These are phyloP conservation scores for Trichoderma parareesei DNA, from an alignment of 495 filamentous ascomycete genomes.

Conservation along the genomic window DNA sequence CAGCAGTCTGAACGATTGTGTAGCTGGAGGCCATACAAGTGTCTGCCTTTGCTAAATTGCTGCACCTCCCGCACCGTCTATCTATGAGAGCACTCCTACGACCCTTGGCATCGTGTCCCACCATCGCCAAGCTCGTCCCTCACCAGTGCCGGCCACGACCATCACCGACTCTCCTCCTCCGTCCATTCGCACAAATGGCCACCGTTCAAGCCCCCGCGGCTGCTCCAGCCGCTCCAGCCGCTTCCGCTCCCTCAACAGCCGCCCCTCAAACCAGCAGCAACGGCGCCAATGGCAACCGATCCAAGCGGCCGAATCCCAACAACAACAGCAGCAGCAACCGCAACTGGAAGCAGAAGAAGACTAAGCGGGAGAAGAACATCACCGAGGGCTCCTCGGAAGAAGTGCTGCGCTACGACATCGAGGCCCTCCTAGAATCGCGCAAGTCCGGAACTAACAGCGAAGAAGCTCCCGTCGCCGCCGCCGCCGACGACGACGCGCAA, in stretches of 20 bases:
- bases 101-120: not conserved
- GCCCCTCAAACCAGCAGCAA: not conserved
- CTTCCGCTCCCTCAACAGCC: not conserved
- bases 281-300: not conserved
- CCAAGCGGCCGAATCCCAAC: not conserved
- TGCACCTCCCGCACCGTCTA: not conserved
- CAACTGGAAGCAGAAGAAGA: constrained; percentile 41
- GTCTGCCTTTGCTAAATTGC: not conserved
- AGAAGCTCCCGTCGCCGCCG: not conserved
- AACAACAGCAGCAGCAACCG: not conserved
- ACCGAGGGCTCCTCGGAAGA: constrained; percentile 60
- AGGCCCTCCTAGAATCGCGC: constrained; percentile 44
- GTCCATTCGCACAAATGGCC: not conserved
- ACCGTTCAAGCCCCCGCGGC: not conserved
- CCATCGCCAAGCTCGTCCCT: not conserved
- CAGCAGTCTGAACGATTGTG: not conserved
- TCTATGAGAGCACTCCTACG: constrained; percentile 1
- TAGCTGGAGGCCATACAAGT: not conserved
- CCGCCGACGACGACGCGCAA: constrained; percentile 10
- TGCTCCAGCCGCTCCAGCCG: not conserved
- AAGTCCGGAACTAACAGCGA: constrained; percentile 11
- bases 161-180: not conserved
- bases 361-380: constrained; percentile 45
- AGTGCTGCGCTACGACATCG: constrained; percentile 64
- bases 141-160: not conserved